Conservation (phyloP, 2,329 filamentous ascomycete genomes). For the Trichoderma afroharzianum region DNA sequence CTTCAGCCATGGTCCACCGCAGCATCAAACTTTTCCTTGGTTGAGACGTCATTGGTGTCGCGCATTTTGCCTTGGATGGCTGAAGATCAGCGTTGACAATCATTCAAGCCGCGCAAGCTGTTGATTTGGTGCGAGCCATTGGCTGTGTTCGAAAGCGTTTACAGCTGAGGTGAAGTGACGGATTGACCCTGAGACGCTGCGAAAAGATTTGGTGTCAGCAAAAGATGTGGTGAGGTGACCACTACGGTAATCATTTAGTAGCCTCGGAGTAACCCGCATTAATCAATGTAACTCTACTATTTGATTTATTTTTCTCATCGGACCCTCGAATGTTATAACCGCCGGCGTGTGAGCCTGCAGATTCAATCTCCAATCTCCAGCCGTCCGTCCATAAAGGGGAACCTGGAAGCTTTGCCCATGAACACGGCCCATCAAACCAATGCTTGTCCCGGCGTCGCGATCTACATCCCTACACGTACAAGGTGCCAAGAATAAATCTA, state of each 20-base stretch:
- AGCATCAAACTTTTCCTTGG: background rate
- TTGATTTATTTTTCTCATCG: background rate
- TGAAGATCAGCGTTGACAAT: background rate
- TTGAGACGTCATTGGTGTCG: conserved; percentile 11
- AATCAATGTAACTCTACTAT: background rate
- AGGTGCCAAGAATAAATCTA: background rate
- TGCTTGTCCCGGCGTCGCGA: background rate
- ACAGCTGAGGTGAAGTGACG: background rate
- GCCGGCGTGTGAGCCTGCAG: background rate
- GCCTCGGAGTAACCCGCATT: background rate
- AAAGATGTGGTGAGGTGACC: background rate
- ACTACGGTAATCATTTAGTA: background rate
- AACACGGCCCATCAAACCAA: background rate
- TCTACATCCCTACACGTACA: background rate
- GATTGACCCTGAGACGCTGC: background rate
- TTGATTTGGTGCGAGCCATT: background rate
- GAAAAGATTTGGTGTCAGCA: background rate
- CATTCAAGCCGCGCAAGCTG: background rate
- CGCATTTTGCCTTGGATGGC: background rate
- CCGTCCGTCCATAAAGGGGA: background rate
- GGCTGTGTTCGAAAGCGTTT: background rate
- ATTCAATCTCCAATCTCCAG: background rate
- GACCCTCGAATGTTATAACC: background rate
- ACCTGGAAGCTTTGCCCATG: background rate
- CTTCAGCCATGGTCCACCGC: conserved; percentile 4